A percentile compares a stretch with the other conserved stretches of the same genome.
These are phyloP conservation scores for Camelina neglecta DNA, from an alignment of 345 rosid species.

Conservation along the genomic window DNA sequence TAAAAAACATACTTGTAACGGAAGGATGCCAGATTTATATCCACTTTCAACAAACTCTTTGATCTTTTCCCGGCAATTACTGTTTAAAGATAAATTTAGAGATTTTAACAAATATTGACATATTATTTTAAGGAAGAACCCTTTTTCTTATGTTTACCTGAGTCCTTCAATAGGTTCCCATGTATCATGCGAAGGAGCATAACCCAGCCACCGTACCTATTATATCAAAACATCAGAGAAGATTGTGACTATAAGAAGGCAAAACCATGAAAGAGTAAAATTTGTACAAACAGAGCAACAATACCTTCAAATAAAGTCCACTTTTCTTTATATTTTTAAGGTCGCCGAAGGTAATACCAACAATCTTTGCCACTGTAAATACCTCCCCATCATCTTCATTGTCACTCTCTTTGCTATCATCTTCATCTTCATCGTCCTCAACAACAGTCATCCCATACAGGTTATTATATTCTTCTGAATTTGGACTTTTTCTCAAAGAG, in stretches of 20 bases:
- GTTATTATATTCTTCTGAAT: slow-evolving; percentile 33
- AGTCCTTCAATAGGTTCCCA: slow-evolving; percentile 76
- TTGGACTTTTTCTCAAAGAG: slow-evolving; percentile 42
- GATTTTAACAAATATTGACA: slow-evolving; percentile 4
- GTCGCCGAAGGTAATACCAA: slow-evolving; percentile 60
- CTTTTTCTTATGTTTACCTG: slow-evolving; percentile 46
- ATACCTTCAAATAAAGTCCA: slow-evolving; percentile 64
- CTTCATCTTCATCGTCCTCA: slow-evolving; percentile 35
- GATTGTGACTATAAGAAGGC: not conserved
- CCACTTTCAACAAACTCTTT: slow-evolving; percentile 60
- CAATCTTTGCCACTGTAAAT: slow-evolving; percentile 60
- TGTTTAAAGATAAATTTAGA: slow-evolving; percentile 33
- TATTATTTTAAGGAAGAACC: not conserved
- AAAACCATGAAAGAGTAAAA: not conserved
- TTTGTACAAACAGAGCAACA: slow-evolving; percentile 4
- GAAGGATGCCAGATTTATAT: slow-evolving; percentile 53
- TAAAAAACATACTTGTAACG: slow-evolving; percentile 59
- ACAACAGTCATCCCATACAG: slow-evolving; percentile 34
- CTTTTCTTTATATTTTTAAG: slow-evolving; percentile 45
- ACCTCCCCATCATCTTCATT: slow-evolving; percentile 46
- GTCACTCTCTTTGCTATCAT: slow-evolving; percentile 38
- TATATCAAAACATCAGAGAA: slow-evolving; percentile 7
- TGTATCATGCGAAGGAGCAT: slow-evolving; percentile 56
- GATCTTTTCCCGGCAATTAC: slow-evolving; percentile 53
- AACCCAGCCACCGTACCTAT: slow-evolving; percentile 73